Evolutionary conservation across 1,139 yeast genomes (phyloP).

Genomic region (Zygoascus hellenicus): DNA sequence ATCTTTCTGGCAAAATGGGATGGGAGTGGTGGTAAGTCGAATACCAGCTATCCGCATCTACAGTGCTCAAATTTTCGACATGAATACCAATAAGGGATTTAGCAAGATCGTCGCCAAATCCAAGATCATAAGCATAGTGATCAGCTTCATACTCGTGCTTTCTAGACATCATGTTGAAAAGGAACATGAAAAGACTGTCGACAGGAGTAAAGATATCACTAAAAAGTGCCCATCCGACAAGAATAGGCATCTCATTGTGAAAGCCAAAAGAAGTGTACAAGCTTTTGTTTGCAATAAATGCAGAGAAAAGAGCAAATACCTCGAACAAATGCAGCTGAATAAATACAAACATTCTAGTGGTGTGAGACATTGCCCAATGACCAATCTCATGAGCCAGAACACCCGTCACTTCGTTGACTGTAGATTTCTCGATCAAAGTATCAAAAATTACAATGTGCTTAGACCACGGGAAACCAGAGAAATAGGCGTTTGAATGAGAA

Average conservation of each 20-base stretch:
- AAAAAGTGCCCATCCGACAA: constrained; percentile 69
- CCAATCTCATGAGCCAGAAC: constrained; percentile 97
- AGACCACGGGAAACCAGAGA: constrained; percentile 93
- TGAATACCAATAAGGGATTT: constrained; percentile 69
- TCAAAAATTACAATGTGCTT: constrained; percentile 92
- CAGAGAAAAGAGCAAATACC: constrained; percentile 67
- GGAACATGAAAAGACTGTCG: constrained; percentile 61
- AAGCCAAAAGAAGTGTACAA: constrained; percentile 79
- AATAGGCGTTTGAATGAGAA: constrained; percentile 93
- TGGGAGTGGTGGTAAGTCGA: constrained; percentile 88
- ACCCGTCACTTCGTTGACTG: constrained; percentile 80
- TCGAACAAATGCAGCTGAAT: constrained; percentile 60
- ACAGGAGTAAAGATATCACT: constrained; percentile 68
- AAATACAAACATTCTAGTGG: constrained; percentile 60
- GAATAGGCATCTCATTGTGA: constrained; percentile 53
- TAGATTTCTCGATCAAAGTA: constrained; percentile 75
- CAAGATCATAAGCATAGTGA: constrained; percentile 68
- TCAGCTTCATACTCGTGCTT: constrained; percentile 92
- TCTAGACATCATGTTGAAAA: constrained; percentile 67
- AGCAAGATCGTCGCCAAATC: constrained; percentile 63
- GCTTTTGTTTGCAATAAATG: constrained; percentile 71
- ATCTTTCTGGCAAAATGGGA: constrained; percentile 85
- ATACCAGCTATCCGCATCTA: constrained; percentile 85
- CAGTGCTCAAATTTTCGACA: constrained; percentile 71
- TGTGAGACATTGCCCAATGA: constrained; percentile 90